Evolutionary conservation across 805 yeast species (phyloP).

Genomic region (Ogataea pilisensis): DNA sequence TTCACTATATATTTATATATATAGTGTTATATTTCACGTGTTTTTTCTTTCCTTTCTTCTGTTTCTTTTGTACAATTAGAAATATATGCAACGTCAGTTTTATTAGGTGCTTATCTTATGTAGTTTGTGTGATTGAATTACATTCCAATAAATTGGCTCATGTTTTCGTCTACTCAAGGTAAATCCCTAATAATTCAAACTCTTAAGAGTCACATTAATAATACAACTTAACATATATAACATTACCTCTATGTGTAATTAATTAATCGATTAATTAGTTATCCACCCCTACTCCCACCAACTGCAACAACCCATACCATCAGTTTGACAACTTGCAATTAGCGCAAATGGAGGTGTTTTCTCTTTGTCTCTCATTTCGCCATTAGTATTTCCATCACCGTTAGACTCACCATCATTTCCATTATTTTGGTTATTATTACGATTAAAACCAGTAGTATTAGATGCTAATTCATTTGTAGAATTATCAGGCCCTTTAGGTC

Average conservation of each 20-base stretch:
- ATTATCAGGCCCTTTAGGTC: slow-evolving; percentile 68
- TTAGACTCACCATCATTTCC: slow-evolving; percentile 21
- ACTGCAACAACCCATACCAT: slow-evolving; percentile 92
- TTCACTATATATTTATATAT: not conserved
- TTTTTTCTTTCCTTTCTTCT: not conserved
- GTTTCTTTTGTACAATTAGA: not conserved
- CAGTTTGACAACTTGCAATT: slow-evolving; percentile 87
- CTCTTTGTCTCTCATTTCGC: slow-evolving; percentile 32
- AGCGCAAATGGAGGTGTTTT: slow-evolving; percentile 78
- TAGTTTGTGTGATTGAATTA: no score
- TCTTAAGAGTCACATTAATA: no score
- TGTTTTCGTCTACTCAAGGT: no score
- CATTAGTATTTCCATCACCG: slow-evolving; percentile 23
- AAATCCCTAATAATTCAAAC: no score
- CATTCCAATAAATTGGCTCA: no score
- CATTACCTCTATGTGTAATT: no score
- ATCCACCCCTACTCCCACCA: slow-evolving; percentile 76
- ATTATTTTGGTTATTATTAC: slow-evolving; percentile 18
- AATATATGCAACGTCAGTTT: not conserved
- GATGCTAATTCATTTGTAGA: slow-evolving; percentile 30
- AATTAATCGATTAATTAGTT: no score
- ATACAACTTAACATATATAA: no score
- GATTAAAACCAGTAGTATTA: no score
- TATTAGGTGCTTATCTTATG: no score
- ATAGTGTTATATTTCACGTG: not conserved